phyloP scores from a whole-genome alignment of 2,329 filamentous ascomycete species.

The Orbilia oligospora region DNA sequence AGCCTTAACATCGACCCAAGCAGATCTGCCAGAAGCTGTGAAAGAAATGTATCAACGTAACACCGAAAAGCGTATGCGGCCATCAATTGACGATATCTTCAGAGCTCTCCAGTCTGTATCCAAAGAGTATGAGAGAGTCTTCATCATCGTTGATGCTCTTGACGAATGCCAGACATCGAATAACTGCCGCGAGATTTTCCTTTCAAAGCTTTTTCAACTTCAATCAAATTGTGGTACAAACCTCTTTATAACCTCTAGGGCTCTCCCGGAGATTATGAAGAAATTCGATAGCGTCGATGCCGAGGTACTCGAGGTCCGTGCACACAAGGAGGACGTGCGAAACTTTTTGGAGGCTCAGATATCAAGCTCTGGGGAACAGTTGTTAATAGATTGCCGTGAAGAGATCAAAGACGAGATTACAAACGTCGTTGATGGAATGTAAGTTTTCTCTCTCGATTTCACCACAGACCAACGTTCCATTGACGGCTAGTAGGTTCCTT shows the following conservation, averaged over 20 bases:
- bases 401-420: too few relatives aligned
- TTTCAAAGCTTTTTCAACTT: too few relatives aligned
- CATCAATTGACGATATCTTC: neutral
- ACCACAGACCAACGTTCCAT: neutral
- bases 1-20: constrained; percentile 54
- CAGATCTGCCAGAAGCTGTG: constrained; percentile 65
- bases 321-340: too few relatives aligned
- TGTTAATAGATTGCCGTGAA: too few relatives aligned
- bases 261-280: too few relatives aligned
- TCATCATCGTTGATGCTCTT: constrained; percentile 33
- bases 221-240: too few relatives aligned
- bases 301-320: too few relatives aligned
- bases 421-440: constrained; percentile 44
- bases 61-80: neutral
- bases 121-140: neutral
- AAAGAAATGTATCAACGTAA: constrained; percentile 31
- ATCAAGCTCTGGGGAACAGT: too few relatives aligned
- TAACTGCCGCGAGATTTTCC: too few relatives aligned
- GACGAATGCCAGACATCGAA: constrained; percentile 33
- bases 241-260: too few relatives aligned
- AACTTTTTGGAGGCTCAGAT: too few relatives aligned
- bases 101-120: neutral
- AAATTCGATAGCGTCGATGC: too few relatives aligned
- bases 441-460: neutral
- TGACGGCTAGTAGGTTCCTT: constrained; percentile 66